Base-by-base conservation (phyloP, 2,329 filamentous ascomycete species). In the Neofusicoccum parvum region DNA sequence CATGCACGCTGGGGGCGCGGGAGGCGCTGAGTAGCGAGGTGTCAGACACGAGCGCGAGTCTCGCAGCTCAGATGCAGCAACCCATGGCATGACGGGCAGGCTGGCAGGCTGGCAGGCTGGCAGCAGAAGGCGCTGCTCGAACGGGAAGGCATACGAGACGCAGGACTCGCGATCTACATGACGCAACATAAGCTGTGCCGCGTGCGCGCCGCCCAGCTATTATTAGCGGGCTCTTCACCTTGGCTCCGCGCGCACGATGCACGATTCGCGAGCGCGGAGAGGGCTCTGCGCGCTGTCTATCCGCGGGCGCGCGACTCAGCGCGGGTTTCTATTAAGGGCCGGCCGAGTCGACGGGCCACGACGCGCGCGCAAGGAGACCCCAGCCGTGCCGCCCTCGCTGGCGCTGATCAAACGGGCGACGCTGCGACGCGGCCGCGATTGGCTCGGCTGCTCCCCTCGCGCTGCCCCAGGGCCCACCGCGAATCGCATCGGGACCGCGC, bases 321-420 rank as follows among this genome's bases (percentile, higher is more conserved):
- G 27, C 7, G 27, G 27, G 36, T 36, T 41, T 62, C 36, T 45
- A 62, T 62, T 48, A 62, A 50, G 58, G 58, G 17, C 17, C 17
- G 46, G 20, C 15, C 39, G 23, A 46, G 10, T 23, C 14, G 27
- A 27, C 27, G 23, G 53, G 20, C 54, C 39, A 46, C 41, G 41
- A 48, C 43, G 56, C 56, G 43, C 56, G 56, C 56, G 56, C 56
- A 48, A 60, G 56, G 56, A 48, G 56, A 45, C 20, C 54, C 54
- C 54, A 32, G 39, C 54, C 14, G 41, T 36, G 54, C 54, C 54
- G 39, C 41, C 27, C 54, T 41, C 23, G 11, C 17, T 46, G 54
- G 49, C 43, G 56, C 27, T 37, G 56, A 60, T 60, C 56, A 60
- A 60, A 60, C 56, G 43, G 41, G 27, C 20, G 56, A n/a, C 32